Percentiles rank a stretch among this genome's conserved stretches.
Conservation (phyloP, 495 filamentous ascomycete species). For the Aspergillus sparsus region DNA sequence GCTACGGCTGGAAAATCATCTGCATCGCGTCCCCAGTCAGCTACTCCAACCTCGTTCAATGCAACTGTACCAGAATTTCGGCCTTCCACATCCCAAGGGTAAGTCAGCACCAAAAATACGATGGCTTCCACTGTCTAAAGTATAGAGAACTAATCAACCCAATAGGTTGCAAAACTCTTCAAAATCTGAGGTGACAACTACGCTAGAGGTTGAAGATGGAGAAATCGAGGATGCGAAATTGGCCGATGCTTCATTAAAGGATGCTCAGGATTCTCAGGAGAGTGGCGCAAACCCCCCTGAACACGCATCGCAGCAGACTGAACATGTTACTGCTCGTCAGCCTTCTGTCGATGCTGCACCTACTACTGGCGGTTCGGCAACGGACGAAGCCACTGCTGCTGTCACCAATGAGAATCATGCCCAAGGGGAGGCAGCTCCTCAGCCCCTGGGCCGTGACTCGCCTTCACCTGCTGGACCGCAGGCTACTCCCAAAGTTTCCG, state of each 20-base stretch:
- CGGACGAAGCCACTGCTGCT: constrained; percentile 22
- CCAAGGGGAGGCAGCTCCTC: constrained; percentile 18
- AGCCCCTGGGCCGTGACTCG: constrained; percentile 10
- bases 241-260: constrained; percentile 33
- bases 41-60: constrained; percentile 45
- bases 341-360: constrained; percentile 10
- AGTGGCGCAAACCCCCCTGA: constrained; percentile 17
- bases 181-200: constrained; percentile 31
- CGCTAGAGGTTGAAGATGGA: constrained; percentile 71
- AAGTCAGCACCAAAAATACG: constrained; percentile 30
- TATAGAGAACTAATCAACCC: constrained; percentile 19
- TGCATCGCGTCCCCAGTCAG: constrained; percentile 40
- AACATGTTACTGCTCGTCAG: constrained; percentile 19
- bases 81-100: constrained; percentile 40
- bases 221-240: constrained; percentile 72
- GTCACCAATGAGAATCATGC: constrained; percentile 10
- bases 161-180: constrained; percentile 36
- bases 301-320: constrained; percentile 15
- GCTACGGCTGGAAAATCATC: constrained; percentile 36
- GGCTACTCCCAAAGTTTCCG: constrained; percentile 24
- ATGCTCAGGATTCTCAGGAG: constrained; percentile 15
- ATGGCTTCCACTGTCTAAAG: not conserved
- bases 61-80: constrained; percentile 51
- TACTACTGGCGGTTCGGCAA: constrained; percentile 21
- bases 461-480: constrained; percentile 30